Base-by-base conservation (phyloP, 2,329 filamentous ascomycete species). In the Teratosphaeria destructans region DNA sequence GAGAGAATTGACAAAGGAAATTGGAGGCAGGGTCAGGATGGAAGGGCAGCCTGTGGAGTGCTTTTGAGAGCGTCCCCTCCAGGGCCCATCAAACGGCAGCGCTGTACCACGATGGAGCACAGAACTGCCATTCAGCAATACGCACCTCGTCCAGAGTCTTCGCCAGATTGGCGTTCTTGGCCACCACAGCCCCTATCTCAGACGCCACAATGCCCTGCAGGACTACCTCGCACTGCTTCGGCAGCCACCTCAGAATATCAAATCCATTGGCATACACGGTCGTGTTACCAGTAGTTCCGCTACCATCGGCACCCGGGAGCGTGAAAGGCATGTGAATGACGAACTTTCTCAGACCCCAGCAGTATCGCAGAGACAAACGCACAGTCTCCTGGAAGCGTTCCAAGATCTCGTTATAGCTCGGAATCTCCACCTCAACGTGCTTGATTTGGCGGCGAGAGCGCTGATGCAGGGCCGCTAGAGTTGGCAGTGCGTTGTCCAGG, bases 231-330 rank as follows among this genome's bases (percentile, higher is more conserved):
- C 74, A 77, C n/a, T 70, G 67, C 62, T 72, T 68, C 2, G 77
- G 76, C 60, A 79, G 62, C 76, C 76, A 79, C 14, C 76, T 62
- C 43, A 79, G 64, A 37, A 78, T 78, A 60, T 77, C 76, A 60
- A 79, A 79, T 0, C 76, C 76, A 59, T 78, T 78, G 14, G 75
- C 76, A 59, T 78, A 78, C 7, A 78, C 74, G 27, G 73, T 76
- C 3, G 73, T 75, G 29, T 74, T 73, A 8, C 72, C 71, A 34
- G 64, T 66, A 10, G 65, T 68, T 10, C 65, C 67, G 60, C 67
- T 69, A 39, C 67, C 68, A 56, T 71, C 70, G 1, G 67, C 63
- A 23, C 68, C 66, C 1, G 68, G 68, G 5, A 70, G 64, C 14
- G 64, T 66, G 61, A 71, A 71, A 7, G 70, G 74, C 55, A 77